Conservation (phyloP, 495 filamentous ascomycete species). For the Alectoria sarmentosa region DNA sequence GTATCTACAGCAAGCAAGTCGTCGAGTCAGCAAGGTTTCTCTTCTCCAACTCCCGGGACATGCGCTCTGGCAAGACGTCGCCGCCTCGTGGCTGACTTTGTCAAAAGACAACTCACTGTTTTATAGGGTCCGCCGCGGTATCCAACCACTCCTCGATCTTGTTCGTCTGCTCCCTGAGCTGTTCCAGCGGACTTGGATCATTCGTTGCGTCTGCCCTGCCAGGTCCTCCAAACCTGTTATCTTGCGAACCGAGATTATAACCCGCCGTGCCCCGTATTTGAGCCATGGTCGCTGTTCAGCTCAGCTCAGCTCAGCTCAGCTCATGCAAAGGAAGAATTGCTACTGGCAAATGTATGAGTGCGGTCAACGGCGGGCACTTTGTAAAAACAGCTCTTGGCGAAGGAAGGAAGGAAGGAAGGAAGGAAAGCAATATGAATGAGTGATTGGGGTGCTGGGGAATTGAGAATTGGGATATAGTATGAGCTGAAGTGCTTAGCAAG, state of each 20-base stretch:
- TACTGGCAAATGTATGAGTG: background rate
- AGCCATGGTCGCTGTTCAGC: conserved; percentile 53
- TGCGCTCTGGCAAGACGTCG: background rate
- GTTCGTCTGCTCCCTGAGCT: conserved; percentile 89
- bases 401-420: conserved; percentile 8
- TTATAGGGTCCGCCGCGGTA: conserved; percentile 80
- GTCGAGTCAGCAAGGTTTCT: conserved; percentile 12
- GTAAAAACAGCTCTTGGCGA: background rate
- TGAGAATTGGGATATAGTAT: background rate
- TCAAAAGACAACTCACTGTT: conserved; percentile 68
- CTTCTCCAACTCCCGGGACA: background rate
- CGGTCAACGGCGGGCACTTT: background rate
- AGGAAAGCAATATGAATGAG: no score
- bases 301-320: no score
- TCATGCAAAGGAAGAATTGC: conserved; percentile 22
- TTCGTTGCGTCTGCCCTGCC: conserved; percentile 53
- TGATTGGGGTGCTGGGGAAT: no score
- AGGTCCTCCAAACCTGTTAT: conserved; percentile 58
- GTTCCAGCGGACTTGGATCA: conserved; percentile 83
- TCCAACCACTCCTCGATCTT: conserved; percentile 97
- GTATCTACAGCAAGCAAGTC: conserved; percentile 50
- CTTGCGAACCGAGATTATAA: conserved; percentile 82
- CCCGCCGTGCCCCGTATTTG: conserved; percentile 94
- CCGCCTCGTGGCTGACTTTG: conserved; percentile 2
- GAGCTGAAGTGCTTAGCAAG: background rate